Conservation (phyloP, 768 basidiomycete genomes). For the Tylopilus cervinicoccineus region DNA sequence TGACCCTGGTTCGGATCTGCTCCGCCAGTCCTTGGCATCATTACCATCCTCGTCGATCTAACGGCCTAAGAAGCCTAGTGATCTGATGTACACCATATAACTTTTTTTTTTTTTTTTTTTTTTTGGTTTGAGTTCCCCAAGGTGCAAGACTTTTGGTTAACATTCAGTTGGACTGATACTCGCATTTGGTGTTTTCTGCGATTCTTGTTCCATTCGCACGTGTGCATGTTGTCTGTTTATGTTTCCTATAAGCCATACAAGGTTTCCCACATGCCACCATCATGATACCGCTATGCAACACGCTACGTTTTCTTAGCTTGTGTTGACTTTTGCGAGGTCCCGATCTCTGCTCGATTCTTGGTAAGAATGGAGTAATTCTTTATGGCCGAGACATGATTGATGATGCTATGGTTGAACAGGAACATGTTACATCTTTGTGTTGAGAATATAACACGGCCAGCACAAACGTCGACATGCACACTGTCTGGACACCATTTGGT, state of each 20-base stretch:
- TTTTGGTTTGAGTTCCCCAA: constrained; percentile 1
- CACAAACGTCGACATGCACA: constrained; percentile 4
- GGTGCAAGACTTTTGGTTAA: constrained; percentile 1
- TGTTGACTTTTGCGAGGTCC: constrained; percentile 1
- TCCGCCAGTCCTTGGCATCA: constrained; percentile 72
- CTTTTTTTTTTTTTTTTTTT: not conserved
- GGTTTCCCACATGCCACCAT: not conserved
- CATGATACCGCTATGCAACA: constrained; percentile 1
- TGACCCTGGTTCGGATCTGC: constrained; percentile 6
- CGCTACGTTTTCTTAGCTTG: not conserved
- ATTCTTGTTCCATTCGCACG: not conserved
- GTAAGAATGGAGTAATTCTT: constrained; percentile 5
- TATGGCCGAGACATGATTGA: constrained; percentile 2
- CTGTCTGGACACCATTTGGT: constrained; percentile 5
- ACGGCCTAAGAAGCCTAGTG: constrained; percentile 40
- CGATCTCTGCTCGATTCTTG: not conserved
- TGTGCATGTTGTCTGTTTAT: not conserved
- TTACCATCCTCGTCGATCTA: constrained; percentile 87
- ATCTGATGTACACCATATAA: constrained; percentile 12
- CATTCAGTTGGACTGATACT: constrained; percentile 6
- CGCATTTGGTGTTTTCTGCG: constrained; percentile 2
- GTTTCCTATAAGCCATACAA: not conserved
- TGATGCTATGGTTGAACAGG: not conserved
- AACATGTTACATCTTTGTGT: constrained; percentile 2
- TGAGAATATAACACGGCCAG: constrained; percentile 1